Percentiles rank a stretch among this genome's conserved stretches.
Evolutionary conservation across 2,329 filamentous ascomycete genomes (phyloP).

Genomic region (Boeremia lycopersici): DNA sequence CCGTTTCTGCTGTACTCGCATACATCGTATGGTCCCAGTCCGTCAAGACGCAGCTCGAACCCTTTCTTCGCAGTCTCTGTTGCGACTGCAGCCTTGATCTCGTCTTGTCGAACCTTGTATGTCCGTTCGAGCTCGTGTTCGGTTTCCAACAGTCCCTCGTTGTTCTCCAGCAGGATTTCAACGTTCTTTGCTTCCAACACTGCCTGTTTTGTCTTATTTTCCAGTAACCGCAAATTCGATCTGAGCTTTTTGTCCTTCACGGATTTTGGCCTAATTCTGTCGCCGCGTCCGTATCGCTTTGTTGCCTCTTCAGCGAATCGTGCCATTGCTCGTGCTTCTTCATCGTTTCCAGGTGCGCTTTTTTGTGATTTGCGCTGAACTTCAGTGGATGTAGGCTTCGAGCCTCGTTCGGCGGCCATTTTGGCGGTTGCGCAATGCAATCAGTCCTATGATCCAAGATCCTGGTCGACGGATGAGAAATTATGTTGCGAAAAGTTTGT

Average conservation of each 20-base stretch:
- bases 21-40: slow-evolving; percentile 82
- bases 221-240: slow-evolving; percentile 76
- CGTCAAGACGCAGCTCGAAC: slow-evolving; percentile 81
- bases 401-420: slow-evolving; percentile 32
- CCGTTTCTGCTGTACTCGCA: slow-evolving; percentile 92
- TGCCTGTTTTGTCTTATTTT: slow-evolving; percentile 82
- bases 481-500: background rate
- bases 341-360: slow-evolving; percentile 29
- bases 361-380: slow-evolving; percentile 30
- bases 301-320: slow-evolving; percentile 60
- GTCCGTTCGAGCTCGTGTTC: slow-evolving; percentile 89
- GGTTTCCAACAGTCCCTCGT: slow-evolving; percentile 82
- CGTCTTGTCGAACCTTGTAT: slow-evolving; percentile 88
- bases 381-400: slow-evolving; percentile 20
- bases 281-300: slow-evolving; percentile 82
- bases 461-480: background rate
- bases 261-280: slow-evolving; percentile 70
- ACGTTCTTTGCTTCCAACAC: slow-evolving; percentile 88
- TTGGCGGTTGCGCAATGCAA: background rate
- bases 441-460: background rate
- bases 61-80: slow-evolving; percentile 89
- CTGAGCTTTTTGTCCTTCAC: slow-evolving; percentile 91
- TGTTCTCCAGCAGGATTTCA: slow-evolving; percentile 90
- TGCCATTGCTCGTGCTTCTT: slow-evolving; percentile 37
- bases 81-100: slow-evolving; percentile 75